Evolutionary conservation across 2,329 filamentous ascomycete species (phyloP), one percentile per base, ranked within the genome.

Genomic region (Cucurbitaria berberidis): DNA sequence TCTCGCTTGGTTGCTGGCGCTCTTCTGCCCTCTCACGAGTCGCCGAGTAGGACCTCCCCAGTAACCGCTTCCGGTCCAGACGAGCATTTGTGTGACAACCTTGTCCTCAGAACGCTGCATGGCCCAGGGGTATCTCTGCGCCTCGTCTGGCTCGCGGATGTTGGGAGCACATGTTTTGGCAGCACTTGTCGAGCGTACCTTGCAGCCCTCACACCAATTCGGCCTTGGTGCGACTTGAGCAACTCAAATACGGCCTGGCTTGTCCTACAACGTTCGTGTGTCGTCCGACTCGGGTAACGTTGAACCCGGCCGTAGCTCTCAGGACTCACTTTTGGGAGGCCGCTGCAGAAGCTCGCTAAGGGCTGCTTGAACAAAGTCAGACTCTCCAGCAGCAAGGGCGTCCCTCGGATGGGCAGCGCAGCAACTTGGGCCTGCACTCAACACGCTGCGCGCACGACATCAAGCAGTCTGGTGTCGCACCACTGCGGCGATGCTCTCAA

Each of bases 181-280:
- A 46, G 47, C 55, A 41, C 53, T 60, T 60, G 57, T 59, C 55
- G 60, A 63, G 45, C 54, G 70, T 74, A 69, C 71, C 72, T 74
- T 73, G 71, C 72, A 73, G 70, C 60, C 46, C 43, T 58, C 58
- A 58, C 52, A 53, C 60, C 45, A 53, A 51, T 56, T 60, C 60
- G 61, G 63, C 56, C 50, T 46, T 60, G 40, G 67, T 69, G 67
- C 60, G 38, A 72, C 64, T 60, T 51, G 46, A 57, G n/a, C 51
- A 62, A 55, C 62, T 66, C 63, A 65, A 70, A 64, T 58, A 60
- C 49, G 61, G 56, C 50, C 50, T 55, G 45, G 54, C 48, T 53
- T 41, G 65, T 71, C 53, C 53, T 53, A 67, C 67, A 59, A 55
- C 48, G 53, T 60, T 60, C 51, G 55, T 59, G 54, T 55, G 48